Base-by-base conservation (phyloP, 1,284 basidiomycete genomes). In the Athelia psychrophila region DNA sequence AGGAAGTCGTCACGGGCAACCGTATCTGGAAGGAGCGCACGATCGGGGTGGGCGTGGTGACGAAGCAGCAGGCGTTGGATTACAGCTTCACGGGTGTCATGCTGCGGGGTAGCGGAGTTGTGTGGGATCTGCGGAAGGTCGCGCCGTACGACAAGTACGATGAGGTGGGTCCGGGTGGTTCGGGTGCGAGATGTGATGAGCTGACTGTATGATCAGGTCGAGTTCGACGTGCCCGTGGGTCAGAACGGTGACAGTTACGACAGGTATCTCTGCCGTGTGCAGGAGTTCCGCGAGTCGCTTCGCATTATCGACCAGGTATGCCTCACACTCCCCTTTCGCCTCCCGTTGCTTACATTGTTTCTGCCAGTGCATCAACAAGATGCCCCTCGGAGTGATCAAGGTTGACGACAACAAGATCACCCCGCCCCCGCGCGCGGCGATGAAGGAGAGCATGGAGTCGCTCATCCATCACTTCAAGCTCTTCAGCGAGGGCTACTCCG, bases 361-460 rank as follows among this genome's bases (percentile, higher is more conserved):
- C 22, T 48, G 30, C 8, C 70, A 95, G 82, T 96, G 93, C 67
- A 72, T 98, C 60, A 98, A 98, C 81, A 98, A 98, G 78, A 99
- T 99, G 78, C 93, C 96, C 2, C 79, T 87, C 3, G 96, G 96
- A 46, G 93, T 86, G 45, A 74, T 95, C 77, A 98, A 96, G 76
- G 86, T 98, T 27, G 96, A 99, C 66, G 96, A 98, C 75, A 90
- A 98, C 78, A 99, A 98, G 76, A 86, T 98, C 56, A 89, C 92
- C 1, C 94, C 96, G n/a, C 97, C 96, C 38, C 95, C 97, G 18
- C 86, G 96, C 56, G 95, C 96, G 2, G 88, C 86, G 48, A 99
- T 99, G 97, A 99, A 99, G 77, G 96, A 99, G 78, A 93, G 86
- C 71, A 98, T 98, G 95, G 93, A 98, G 74, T 86, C 90, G 13